Base-by-base conservation (phyloP, 495 filamentous ascomycete species). In the Aspergillus cavernicola region DNA sequence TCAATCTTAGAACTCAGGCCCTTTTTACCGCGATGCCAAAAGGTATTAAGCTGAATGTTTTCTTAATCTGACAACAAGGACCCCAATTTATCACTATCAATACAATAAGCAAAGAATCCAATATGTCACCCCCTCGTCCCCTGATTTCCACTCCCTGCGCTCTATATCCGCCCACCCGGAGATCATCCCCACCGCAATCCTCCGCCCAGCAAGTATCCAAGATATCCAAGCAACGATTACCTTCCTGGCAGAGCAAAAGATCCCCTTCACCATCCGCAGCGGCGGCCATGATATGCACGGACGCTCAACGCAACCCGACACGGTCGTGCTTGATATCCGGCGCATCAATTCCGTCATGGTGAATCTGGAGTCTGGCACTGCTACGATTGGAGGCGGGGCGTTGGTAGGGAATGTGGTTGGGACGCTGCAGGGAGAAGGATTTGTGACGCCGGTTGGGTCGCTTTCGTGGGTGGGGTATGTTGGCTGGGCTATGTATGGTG, bases 221-320 rank as follows among this genome's bases (percentile, higher is more conserved):
- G 60, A 72, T 28, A 64, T 75, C 13, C 35, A 50, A 18, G 37
- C 58, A 4, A 9, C 74, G 5, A 57, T 75, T 26, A 52, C 46
- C 41, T 56, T 48, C 23, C 46, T 42, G 22, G 44, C 55, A 19
- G 56, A 38, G 20, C 63, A 29, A 0, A 20, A 10, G 4, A 50
- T 75, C 35, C 40, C 42, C 7, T 73, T 75, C 48, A 64, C 63
- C 18, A 41, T 78, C 5, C 69, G 74, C 39, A 35, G 51, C 0
- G 74, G 74, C 12, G 70, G 71, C n/a, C 71, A 74, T 47, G 66
- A 74, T 55, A 31, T 69, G 10, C 54, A 54, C 28, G 69, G 69
- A 9, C 55, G 52, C 1, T 50, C 63, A 1, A 26, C 61, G 4
- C 53, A 54, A 6, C 35, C 71, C 1, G 61, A 42, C 10, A 61